Base-by-base conservation (phyloP, 768 basidiomycete genomes). In the Lactifluus volemus region DNA sequence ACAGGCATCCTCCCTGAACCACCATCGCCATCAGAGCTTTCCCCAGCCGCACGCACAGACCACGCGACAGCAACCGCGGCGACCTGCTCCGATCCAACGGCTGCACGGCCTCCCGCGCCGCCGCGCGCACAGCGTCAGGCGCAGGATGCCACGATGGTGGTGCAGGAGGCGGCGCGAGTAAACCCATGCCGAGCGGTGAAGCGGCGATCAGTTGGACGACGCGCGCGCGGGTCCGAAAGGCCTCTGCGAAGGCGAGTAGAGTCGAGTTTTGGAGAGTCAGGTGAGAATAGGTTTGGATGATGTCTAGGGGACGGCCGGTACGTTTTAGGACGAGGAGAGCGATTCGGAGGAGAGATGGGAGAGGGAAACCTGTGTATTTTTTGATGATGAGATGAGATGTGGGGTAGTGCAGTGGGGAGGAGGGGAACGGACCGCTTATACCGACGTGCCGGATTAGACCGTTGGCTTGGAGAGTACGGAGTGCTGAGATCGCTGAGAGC, bases 151-250 rank as follows among this genome's bases (percentile, higher is more conserved):
- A 94, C 2, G 71, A 12, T 1, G 87, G 86, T 2, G 79, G 77
- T 0, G 69, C 70, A 3, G 76, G 72, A 12, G 55, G 19, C 0
- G 61, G 59, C 0, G 84, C 83, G 38, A 95, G 78, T 3, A 94
- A 79, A 0, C 86, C 86, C 92, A 94, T 94, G 69, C 81, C 85
- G 55, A 95, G 77, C 8, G 92, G 92, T 2, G 91, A 92, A 1
- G 92, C 92, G 2, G 85, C 76, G 53, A 92, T 55, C 32, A 95
- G 76, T 58, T 89, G 87, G 58, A 72, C 70, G 48, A 95, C 80
- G 53, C 81, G 74, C 0, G 89, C 90, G 25, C 86, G 84, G 19
- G 73, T 69, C 63, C 76, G 75, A 57, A 93, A 79, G 44, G 80
- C 78, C 11, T 78, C 73, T 30, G 79, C 77, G 69, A 84, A 92